Conservation (phyloP, 2,329 filamentous ascomycete genomes). For the Nemania sp. region DNA sequence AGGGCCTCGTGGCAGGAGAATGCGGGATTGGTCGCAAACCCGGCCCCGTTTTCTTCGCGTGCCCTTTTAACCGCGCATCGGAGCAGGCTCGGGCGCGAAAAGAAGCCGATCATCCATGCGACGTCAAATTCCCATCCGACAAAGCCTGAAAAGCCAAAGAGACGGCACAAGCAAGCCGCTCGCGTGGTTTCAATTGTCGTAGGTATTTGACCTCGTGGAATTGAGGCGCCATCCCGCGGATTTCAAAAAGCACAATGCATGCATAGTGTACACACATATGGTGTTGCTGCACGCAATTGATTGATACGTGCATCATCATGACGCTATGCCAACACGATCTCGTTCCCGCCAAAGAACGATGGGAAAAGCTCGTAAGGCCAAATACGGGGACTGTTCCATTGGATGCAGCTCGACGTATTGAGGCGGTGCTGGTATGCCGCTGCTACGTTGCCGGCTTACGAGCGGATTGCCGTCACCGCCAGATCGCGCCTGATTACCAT, state of each 20-base stretch:
- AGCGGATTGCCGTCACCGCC: constrained; percentile 27
- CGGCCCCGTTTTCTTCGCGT: not conserved
- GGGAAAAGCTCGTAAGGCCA: constrained; percentile 5
- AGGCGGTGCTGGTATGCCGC: constrained; percentile 22
- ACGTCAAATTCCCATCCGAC: not conserved
- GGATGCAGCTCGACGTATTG: constrained; percentile 17
- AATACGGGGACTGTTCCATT: constrained; percentile 15
- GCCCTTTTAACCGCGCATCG: not conserved
- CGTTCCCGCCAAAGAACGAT: constrained; percentile 1
- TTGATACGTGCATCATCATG: constrained; percentile 13
- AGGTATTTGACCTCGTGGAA: not conserved
- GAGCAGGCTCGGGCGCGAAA: constrained; percentile 17
- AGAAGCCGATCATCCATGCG: constrained; percentile 6
- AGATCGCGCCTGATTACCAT: constrained; percentile 27
- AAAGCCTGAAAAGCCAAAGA: not conserved
- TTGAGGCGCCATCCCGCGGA: too few species aligned
- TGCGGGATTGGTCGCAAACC: not conserved
- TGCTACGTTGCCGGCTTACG: constrained; percentile 28
- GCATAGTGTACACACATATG: not conserved
- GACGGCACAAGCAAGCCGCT: not conserved
- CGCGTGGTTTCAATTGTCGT: not conserved
- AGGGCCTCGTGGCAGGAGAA: not conserved
- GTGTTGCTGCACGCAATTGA: not conserved
- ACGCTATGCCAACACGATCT: not conserved
- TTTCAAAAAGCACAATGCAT: too few species aligned